Percentiles rank a stretch among this genome's conserved stretches.
These are phyloP conservation scores for Phytophthora sp. DNA, from an alignment of 352 stramenopile species.

Conservation along the genomic window DNA sequence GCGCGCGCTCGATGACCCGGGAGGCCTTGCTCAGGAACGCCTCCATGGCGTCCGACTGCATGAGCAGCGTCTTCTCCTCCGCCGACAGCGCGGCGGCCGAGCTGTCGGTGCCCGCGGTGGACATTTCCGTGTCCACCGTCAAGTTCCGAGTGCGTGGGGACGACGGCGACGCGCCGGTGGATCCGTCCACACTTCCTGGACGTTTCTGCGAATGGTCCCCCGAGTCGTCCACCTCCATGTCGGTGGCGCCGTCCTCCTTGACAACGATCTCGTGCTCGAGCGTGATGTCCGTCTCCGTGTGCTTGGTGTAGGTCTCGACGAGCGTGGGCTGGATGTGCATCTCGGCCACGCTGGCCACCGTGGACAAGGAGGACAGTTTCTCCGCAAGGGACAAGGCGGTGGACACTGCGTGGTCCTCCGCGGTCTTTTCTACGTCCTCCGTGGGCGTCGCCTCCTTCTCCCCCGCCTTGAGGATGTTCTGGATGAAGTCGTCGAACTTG, in stretches of 20 bases:
- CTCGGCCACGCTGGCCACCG: slow-evolving; percentile 74
- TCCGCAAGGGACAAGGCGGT: slow-evolving; percentile 69
- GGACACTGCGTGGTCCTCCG: slow-evolving; percentile 38
- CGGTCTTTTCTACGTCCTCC: slow-evolving; percentile 2
- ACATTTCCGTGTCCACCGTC: slow-evolving; percentile 57
- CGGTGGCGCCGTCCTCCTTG: slow-evolving; percentile 37
- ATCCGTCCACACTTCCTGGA: slow-evolving; percentile 33
- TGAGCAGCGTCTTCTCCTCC: slow-evolving; percentile 71
- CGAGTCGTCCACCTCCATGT: slow-evolving; percentile 54
- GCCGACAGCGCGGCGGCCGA: slow-evolving; percentile 36
- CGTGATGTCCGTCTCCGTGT: slow-evolving; percentile 85
- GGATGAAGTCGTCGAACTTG: slow-evolving; percentile 87
- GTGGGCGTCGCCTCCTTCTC: slow-evolving; percentile 26
- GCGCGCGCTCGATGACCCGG: slow-evolving; percentile 77
- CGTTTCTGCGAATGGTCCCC: slow-evolving; percentile 37
- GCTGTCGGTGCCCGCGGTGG: slow-evolving; percentile 16
- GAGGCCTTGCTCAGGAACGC: slow-evolving; percentile 78
- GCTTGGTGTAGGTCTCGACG: slow-evolving; percentile 87
- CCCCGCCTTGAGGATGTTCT: slow-evolving; percentile 79
- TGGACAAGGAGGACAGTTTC: slow-evolving; percentile 80
- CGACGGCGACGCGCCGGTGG: slow-evolving; percentile 16
- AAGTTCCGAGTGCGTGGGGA: slow-evolving; percentile 53
- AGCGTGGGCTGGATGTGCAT: slow-evolving; percentile 83
- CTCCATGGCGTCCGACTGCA: slow-evolving; percentile 82
- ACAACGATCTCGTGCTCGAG: slow-evolving; percentile 80